Percentiles rank a stretch among this genome's conserved stretches.
Conservation (phyloP, 768 basidiomycete species). For the Boletus vinaceobasis region DNA sequence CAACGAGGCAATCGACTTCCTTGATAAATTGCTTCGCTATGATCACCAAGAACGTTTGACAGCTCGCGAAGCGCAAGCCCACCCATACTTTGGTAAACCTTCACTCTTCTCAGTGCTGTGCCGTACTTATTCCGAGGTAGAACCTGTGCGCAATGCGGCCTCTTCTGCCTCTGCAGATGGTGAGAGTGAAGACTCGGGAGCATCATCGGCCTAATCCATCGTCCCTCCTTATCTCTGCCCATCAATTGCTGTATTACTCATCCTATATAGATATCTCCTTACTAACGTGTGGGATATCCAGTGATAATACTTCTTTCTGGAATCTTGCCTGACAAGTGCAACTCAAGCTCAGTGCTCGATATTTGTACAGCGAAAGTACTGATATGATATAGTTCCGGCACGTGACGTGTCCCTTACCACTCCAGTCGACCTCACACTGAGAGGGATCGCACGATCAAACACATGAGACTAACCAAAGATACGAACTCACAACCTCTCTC, state of each 20-base stretch:
- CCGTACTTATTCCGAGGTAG: conserved; percentile 37
- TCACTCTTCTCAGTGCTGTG: conserved; percentile 5
- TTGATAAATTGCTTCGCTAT: conserved; percentile 93
- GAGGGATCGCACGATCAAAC: conserved; percentile 2
- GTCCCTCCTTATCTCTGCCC: conserved; percentile 24
- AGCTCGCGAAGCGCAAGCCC: conserved; percentile 87
- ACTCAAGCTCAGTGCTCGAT: conserved; percentile 13
- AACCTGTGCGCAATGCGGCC: conserved; percentile 58
- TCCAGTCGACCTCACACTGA: conserved; percentile 5
- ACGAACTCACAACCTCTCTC: background rate
- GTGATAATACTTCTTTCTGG: conserved; percentile 16
- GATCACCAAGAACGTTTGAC: conserved; percentile 97
- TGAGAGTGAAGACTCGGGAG: conserved; percentile 54
- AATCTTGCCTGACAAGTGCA: conserved; percentile 19
- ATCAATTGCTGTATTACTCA: conserved; percentile 32
- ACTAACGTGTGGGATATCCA: conserved; percentile 21
- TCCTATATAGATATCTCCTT: conserved; percentile 31
- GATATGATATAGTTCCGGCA: conserved; percentile 3
- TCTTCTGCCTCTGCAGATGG: conserved; percentile 47
- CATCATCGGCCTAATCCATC: conserved; percentile 32
- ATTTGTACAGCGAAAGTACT: background rate
- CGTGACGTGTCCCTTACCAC: conserved; percentile 8
- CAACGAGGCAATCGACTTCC: conserved; percentile 93
- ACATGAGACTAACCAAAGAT: conserved; percentile 8
- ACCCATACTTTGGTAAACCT: conserved; percentile 83